Base-by-base conservation (phyloP, 768 basidiomycete species). In the Royoungia palumana region DNA sequence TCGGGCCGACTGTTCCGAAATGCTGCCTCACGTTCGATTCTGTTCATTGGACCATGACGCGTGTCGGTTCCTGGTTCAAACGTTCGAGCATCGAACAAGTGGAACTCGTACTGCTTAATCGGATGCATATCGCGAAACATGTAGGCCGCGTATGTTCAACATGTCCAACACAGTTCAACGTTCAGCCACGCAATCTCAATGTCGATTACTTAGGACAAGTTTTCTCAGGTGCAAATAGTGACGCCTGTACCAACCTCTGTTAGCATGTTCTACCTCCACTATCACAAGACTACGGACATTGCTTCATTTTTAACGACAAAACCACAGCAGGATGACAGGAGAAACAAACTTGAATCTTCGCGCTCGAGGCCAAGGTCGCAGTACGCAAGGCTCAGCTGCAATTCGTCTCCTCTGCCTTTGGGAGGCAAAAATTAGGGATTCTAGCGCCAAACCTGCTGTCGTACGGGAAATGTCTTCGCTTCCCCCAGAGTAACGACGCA, bases 301-400 rank as follows among this genome's bases (percentile, higher is more conserved):
- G 53, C 70, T 77, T 27, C 74, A 75, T 22, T 46, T 65, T 1
- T 80, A 82, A 56, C 71, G 73, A 3, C 55, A 56, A 35, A 72
- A 72, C 0, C 79, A 80, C 54, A 55, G 53, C 10, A 63, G 64
- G n/a, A 75, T 71, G 1, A 67, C 65, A 9, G 63, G 71, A 16
- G 64, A 69, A 3, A 69, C 73, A 0, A 75, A 77, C 41, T 56
- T 64, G 73, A 41, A 71, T 79, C 20, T 60, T 71, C 5, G 63
- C 67, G 16, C 69, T 85, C 3, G 72, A 77, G 48, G 80, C 81
- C 0, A 75, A 75, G 60, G 60, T 85, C 5, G 78, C 81, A 0
- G 73, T 75, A 6, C 70, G 81, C n/a, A 82, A 84, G 38, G 74
- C 74, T 0, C 78, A 82, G 54, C 67, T 84, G 6, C 78, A 79